Evolutionary conservation across 2,329 filamentous ascomycete species (phyloP).

Genomic region (Lizonia empirigonia): DNA sequence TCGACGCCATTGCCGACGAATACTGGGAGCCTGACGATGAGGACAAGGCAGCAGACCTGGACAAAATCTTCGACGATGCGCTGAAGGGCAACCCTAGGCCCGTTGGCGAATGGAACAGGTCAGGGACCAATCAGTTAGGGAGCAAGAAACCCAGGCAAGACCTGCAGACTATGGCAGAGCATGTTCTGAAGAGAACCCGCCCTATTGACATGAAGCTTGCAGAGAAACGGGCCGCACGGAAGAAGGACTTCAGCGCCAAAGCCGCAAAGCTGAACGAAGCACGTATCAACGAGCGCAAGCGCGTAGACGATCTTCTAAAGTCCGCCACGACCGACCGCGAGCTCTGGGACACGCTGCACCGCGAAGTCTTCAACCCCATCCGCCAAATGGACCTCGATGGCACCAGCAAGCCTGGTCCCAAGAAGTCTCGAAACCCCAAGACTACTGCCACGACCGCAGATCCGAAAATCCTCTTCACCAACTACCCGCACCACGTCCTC

Average conservation of each 20-base stretch:
- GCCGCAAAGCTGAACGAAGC: constrained; percentile 20
- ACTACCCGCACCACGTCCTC: constrained; percentile 68
- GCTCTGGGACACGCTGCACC: constrained; percentile 70
- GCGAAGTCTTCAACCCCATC: constrained; percentile 68
- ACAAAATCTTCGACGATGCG: constrained; percentile 41
- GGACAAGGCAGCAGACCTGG: constrained; percentile 22
- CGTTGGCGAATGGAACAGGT: constrained; percentile 4
- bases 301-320: constrained; percentile 62
- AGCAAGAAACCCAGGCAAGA: constrained; percentile 13
- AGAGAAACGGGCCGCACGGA: background rate
- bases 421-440: background rate
- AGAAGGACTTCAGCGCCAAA: constrained; percentile 11
- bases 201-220: constrained; percentile 5
- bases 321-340: constrained; percentile 64
- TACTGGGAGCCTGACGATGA: constrained; percentile 42
- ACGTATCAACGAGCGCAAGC: constrained; percentile 51
- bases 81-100: constrained; percentile 22
- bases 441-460: constrained; percentile 24
- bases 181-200: constrained; percentile 16
- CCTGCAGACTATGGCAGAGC: constrained; percentile 23
- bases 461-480: constrained; percentile 65
- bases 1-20: constrained; percentile 40
- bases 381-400: constrained; percentile 59
- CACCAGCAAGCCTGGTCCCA: background rate
- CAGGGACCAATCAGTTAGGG: constrained; percentile 10